Base-by-base conservation (phyloP, 1,284 basidiomycete genomes). In the Thelephora terrestris region DNA sequence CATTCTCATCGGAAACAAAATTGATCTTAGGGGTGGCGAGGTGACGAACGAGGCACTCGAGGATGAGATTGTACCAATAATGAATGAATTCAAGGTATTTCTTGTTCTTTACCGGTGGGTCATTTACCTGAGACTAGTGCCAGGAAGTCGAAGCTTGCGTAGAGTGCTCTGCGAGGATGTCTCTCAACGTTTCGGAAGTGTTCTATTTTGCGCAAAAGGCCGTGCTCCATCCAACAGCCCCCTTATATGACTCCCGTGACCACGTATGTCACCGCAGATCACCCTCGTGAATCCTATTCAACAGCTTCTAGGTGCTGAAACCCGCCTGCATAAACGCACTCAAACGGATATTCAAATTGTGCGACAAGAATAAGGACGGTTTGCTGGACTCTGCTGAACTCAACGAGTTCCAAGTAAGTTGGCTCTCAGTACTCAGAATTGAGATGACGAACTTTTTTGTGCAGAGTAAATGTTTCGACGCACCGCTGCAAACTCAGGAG, bases 121-220 rank as follows among this genome's bases (percentile, higher is more conserved):
- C 29, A 35, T 51, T 20, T 32, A 39, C 48, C 47, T 29, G 18
- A 52, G 51, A 45, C 53, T 55, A 27, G 35, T 34, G 37, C 14
- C 55, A 94, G 91, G 91, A 95, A 78, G 92, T 98, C 46, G 94
- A 99, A 66, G 98, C 95, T 23, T 98, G 94, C 60, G 90, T 99
- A 29, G 95, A 98, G 69, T 96, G 93, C 63, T 95, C 91, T 9
- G 93, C 94, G 0, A 84, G 87, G 58, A 71, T 87, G 45, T 85
- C 89, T 20, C 66, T 94, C 52, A 99, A 99, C 67, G 87, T 99
- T 45, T 94, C 92, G 27, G 95, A 97, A 65, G 91, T 97, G n/a
- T 96, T 99, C 70, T 98, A 96, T 67, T 98, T 97, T 65, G 95
- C 96, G 1, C 95, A 97, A 67, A 98, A 97, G 64, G 96, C 96